Evolutionary conservation across 169 alveolate genomes (phyloP).

Genomic region (Plasmodium coatneyi): DNA sequence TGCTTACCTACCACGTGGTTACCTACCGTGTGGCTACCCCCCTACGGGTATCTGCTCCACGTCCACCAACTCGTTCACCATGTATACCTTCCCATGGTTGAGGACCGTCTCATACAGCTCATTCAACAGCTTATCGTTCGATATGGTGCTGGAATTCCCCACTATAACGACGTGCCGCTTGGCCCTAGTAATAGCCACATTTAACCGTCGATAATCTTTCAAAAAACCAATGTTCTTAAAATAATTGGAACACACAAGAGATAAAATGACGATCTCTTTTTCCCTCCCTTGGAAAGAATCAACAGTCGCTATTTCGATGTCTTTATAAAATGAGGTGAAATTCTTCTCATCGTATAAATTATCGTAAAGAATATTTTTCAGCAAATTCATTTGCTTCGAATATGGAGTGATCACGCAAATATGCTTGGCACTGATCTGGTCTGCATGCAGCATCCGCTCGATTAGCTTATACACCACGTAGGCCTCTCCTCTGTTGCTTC

Average conservation of each 20-base stretch:
- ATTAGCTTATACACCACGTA: slow-evolving; percentile 50
- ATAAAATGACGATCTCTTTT: slow-evolving; percentile 73
- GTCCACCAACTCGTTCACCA: slow-evolving; percentile 57
- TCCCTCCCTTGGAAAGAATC: slow-evolving; percentile 77
- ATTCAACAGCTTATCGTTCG: slow-evolving; percentile 51
- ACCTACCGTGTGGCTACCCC: not conserved
- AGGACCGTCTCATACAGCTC: slow-evolving; percentile 57
- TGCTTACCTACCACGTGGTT: not conserved
- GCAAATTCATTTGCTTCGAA: slow-evolving; percentile 43
- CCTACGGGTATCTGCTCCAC: slow-evolving; percentile 18
- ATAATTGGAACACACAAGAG: slow-evolving; percentile 71
- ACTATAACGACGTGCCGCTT: slow-evolving; percentile 84
- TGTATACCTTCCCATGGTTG: slow-evolving; percentile 28
- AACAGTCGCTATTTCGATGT: slow-evolving; percentile 63
- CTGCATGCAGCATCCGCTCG: slow-evolving; percentile 27
- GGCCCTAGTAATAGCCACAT: slow-evolving; percentile 91
- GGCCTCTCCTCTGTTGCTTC: slow-evolving; percentile 72
- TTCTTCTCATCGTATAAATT: slow-evolving; percentile 21
- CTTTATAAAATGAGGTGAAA: slow-evolving; percentile 3
- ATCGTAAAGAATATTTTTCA: slow-evolving; percentile 44
- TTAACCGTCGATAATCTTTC: slow-evolving; percentile 87
- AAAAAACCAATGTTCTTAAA: slow-evolving; percentile 84
- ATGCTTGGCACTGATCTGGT: slow-evolving; percentile 8
- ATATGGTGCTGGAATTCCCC: slow-evolving; percentile 84
- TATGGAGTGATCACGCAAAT: slow-evolving; percentile 73